Percentiles rank a stretch among this genome's conserved stretches.
Conservation (phyloP, 169 alveolate species). For the Ichthyophthirius multifiliis region DNA sequence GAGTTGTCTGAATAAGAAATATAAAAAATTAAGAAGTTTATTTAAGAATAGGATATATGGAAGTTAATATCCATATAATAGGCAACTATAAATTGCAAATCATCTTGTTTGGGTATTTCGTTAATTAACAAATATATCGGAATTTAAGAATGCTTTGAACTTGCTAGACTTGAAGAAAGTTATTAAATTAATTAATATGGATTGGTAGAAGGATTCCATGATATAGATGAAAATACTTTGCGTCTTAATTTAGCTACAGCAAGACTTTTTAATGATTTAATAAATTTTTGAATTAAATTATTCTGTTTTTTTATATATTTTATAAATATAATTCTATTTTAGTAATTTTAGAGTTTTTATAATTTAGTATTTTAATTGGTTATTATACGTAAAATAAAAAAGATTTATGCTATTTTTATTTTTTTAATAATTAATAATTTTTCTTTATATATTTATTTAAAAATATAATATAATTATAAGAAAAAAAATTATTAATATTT, state of each 20-base stretch:
- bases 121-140: not conserved
- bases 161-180: constrained; percentile 25
- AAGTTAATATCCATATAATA: constrained; percentile 12
- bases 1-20: constrained; percentile 3
- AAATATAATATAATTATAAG: no score
- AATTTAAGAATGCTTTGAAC: not conserved
- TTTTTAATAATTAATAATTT: no score
- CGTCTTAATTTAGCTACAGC: not conserved
- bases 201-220: constrained; percentile 21
- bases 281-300: not conserved
- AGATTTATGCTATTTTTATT: no score
- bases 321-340: no score
- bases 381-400: no score
- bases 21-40: not conserved
- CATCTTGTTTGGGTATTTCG: constrained; percentile 19
- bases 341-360: no score
- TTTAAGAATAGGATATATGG: constrained; percentile 8
- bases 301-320: not conserved
- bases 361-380: no score
- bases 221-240: constrained; percentile 18
- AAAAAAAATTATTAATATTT: no score
- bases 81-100: constrained; percentile 13
- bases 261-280: not conserved
- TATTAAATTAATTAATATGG: constrained; percentile 19
- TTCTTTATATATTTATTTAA: no score